These are phyloP conservation scores for Effrenium voratum DNA, from an alignment of 73 alveolate species.

Conservation along the genomic window DNA sequence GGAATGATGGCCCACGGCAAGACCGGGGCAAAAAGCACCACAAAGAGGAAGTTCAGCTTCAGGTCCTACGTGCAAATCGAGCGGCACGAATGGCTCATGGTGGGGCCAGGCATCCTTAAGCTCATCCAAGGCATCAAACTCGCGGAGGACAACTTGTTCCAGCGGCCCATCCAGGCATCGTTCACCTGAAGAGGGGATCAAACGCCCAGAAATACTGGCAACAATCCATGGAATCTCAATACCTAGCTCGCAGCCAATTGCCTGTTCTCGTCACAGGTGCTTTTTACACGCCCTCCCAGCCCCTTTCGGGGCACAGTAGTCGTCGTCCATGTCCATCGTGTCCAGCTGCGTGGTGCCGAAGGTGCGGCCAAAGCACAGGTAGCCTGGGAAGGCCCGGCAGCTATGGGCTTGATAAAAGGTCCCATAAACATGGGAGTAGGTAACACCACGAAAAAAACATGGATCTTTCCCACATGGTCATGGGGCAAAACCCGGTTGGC, in stretches of 20 bases:
- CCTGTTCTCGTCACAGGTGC: neutral
- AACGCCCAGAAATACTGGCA: neutral
- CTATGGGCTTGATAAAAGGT: no score
- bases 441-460: no score
- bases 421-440: no score
- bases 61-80: neutral
- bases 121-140: conserved; percentile 83
- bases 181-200: conserved; percentile 23
- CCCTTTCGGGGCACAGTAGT: conserved; percentile 16
- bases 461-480: no score
- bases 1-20: conserved; percentile 86
- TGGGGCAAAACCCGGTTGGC: no score
- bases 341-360: conserved; percentile 76
- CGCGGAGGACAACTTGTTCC: conserved; percentile 78
- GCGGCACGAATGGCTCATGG: neutral
- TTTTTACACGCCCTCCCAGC: neutral
- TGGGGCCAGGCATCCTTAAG: conserved; percentile 27
- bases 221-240: neutral
- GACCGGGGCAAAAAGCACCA: conserved; percentile 72
- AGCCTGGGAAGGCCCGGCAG: conserved; percentile 51
- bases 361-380: conserved; percentile 70
- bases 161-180: conserved; percentile 71
- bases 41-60: conserved; percentile 78
- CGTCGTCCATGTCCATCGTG: conserved; percentile 41
- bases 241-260: neutral